Percentiles rank a stretch among this genome's conserved stretches.
Evolutionary conservation across 495 filamentous ascomycete genomes (phyloP).

Genomic region (Neurospora tetraspora): DNA sequence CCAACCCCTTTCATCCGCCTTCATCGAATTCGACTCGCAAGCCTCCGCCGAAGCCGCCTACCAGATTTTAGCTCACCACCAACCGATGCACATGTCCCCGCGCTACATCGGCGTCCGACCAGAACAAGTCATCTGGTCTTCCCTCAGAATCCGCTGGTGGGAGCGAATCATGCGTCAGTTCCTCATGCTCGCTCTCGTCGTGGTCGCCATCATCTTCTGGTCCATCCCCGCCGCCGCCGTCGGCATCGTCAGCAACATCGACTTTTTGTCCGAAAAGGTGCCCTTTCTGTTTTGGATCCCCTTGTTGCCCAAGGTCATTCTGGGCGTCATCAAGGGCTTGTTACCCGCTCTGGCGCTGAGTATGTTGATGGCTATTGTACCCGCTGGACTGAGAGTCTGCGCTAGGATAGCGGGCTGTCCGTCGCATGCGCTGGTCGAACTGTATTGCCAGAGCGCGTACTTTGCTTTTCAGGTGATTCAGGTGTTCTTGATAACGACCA

Average conservation of each 20-base stretch:
- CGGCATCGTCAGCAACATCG: constrained; percentile 69
- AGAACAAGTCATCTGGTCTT: constrained; percentile 73
- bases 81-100: constrained; percentile 72
- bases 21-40: constrained; percentile 74
- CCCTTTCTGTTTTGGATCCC: constrained; percentile 60
- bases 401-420: constrained; percentile 72
- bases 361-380: constrained; percentile 70
- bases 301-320: constrained; percentile 51
- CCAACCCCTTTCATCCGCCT: constrained; percentile 51
- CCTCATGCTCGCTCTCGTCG: constrained; percentile 52
- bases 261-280: constrained; percentile 48
- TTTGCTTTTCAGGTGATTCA: constrained; percentile 94
- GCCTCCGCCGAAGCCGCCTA: constrained; percentile 72
- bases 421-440: constrained; percentile 66
- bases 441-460: constrained; percentile 84
- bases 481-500: constrained; percentile 78
- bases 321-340: constrained; percentile 68
- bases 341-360: constrained; percentile 67
- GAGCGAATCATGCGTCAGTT: constrained; percentile 61
- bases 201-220: constrained; percentile 76
- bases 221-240: constrained; percentile 76
- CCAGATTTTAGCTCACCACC: constrained; percentile 70
- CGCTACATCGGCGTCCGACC: constrained; percentile 73
- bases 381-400: constrained; percentile 57
- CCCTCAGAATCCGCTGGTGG: constrained; percentile 73